These are phyloP conservation scores for Friedmanniomyces simplex DNA, from an alignment of 495 filamentous ascomycete genomes.

Conservation along the genomic window DNA sequence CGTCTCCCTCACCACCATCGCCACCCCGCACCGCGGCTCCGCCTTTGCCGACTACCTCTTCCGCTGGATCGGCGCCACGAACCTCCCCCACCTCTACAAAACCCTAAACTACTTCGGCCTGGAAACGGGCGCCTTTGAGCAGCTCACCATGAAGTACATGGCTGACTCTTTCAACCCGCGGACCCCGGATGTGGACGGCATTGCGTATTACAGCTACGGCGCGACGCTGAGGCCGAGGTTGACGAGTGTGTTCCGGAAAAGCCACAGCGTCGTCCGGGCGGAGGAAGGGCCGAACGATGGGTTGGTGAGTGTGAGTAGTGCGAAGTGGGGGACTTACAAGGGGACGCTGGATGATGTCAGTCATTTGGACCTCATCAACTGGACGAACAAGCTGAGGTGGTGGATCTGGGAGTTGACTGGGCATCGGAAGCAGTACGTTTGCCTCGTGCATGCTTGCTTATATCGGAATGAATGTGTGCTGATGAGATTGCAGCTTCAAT, in stretches of 20 bases:
- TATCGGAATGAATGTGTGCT: neutral
- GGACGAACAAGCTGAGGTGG: constrained; percentile 77
- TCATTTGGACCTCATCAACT: constrained; percentile 92
- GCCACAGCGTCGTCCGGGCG: constrained; percentile 57
- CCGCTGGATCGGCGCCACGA: constrained; percentile 49
- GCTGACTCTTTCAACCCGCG: constrained; percentile 66
- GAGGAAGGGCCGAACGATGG: constrained; percentile 84
- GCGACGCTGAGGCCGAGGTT: constrained; percentile 56
- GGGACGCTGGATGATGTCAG: constrained; percentile 81
- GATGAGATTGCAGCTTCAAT: constrained; percentile 59
- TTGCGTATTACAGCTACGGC: constrained; percentile 87
- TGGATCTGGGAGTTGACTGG: constrained; percentile 56
- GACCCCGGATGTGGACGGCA: constrained; percentile 60
- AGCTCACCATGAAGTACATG: constrained; percentile 81
- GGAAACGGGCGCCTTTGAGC: constrained; percentile 72
- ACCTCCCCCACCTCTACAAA: constrained; percentile 60
- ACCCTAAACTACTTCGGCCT: constrained; percentile 55
- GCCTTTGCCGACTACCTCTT: constrained; percentile 76
- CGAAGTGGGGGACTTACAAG: constrained; percentile 84
- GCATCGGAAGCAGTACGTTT: constrained; percentile 50
- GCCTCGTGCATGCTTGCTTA: constrained; percentile 26
- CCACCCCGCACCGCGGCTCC: constrained; percentile 76
- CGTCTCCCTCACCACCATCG: constrained; percentile 74
- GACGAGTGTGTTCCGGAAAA: constrained; percentile 64
- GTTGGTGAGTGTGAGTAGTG: constrained; percentile 77